Base-by-base conservation (phyloP, 345 rosid species). In the Hibiscus syriacus region DNA sequence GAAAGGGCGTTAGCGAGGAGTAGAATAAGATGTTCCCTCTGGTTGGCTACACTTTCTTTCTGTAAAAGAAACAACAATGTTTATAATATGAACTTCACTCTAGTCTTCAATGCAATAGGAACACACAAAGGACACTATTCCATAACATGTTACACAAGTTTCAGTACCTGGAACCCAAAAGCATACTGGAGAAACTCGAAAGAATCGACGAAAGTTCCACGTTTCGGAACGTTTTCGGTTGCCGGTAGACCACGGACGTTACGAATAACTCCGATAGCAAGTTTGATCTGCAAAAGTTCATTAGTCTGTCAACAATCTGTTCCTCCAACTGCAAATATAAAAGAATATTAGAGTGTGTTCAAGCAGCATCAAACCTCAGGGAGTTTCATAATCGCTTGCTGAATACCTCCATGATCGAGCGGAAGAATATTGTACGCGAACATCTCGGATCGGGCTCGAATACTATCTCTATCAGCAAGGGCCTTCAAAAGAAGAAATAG, bases 151-250 rank as follows among this genome's bases (percentile, higher is more conserved):
- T n/a, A n/a, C n/a, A n/a, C n/a, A n/a, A n/a, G n/a, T n/a, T n/a
- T n/a, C n/a, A n/a, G 66, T 81, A 88, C 98, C 98, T 90, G 98
- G 58, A 92, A 92, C 38, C 96, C 94, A 82, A 90, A 92, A 74
- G 84, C 80, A 77, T 75, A 70, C 48, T 84, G 90, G 75, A 90
- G 94, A 77, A 87, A 86, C 16, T 90, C 90, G 78, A 93, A 83
- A 76, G 83, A 77, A 85, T 90, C 98, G 60, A 77, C 23, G 64
- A 80, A 82, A 73, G 77, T 74, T 32, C 75, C 83, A 54, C 70
- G 55, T 73, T 79, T 85, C 71, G 76, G 78, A 66, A 82, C 84
- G 27, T 82, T 89, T 52, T 82, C 70, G 32, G 80, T 70, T 30
- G 81, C 75, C 76, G 87, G 92, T 79, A 90, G 70, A 50, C 85